phyloP scores from a whole-genome alignment of 2,329 filamentous ascomycete species.

The Diplodia seriata region DNA sequence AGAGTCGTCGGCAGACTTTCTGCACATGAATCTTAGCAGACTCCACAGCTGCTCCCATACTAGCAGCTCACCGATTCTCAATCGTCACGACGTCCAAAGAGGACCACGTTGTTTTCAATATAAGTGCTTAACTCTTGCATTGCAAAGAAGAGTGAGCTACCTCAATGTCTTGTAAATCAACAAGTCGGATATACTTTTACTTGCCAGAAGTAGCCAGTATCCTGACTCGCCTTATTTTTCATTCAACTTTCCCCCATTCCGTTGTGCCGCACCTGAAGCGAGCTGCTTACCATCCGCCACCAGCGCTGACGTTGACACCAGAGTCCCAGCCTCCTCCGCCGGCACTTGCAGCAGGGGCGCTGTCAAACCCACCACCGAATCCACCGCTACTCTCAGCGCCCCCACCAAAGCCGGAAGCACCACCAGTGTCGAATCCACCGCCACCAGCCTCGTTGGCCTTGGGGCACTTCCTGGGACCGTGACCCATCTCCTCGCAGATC shows the following conservation, averaged over 20 bases:
- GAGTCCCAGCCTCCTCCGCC: constrained; percentile 26
- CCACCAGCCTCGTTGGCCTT: constrained; percentile 37
- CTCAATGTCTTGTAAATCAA: neutral
- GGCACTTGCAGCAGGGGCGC: neutral
- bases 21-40: neutral
- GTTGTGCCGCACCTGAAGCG: neutral
- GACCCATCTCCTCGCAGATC: constrained; percentile 47
- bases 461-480: constrained; percentile 42
- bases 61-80: neutral
- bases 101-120: neutral
- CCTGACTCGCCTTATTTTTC: neutral
- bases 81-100: neutral
- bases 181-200: neutral
- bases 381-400: constrained; percentile 18
- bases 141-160: constrained; percentile 3
- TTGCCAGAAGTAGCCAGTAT: constrained; percentile 2
- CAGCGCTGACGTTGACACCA: neutral
- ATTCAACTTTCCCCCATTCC: neutral
- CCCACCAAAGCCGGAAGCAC: constrained; percentile 29
- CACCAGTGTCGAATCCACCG: constrained; percentile 13
- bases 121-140: constrained; percentile 20
- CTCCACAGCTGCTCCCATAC: neutral
- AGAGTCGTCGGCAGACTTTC: neutral
- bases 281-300: constrained; percentile 17
- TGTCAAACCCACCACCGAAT: constrained; percentile 13